A percentile compares a stretch with the other conserved stretches of the same genome.
phyloP scores from a whole-genome alignment of 331 rosid genomes.

The Dryas integrifolia region DNA sequence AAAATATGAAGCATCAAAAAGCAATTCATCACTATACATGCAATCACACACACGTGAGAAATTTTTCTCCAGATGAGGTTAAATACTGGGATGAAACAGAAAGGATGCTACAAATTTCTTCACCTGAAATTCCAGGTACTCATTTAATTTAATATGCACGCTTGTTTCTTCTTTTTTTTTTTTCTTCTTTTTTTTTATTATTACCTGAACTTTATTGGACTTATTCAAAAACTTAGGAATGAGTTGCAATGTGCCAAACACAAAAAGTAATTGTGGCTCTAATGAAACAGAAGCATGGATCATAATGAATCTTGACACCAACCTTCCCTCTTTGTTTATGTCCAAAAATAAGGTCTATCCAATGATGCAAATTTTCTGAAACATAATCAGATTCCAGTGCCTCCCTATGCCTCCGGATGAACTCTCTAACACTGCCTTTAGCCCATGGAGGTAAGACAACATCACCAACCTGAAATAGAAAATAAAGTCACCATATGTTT shows the following conservation, averaged over 20 bases:
- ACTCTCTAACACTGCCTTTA: constrained; percentile 87
- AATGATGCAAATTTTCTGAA: constrained; percentile 93
- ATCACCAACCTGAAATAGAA: constrained; percentile 75
- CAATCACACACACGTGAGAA: no score
- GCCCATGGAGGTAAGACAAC: constrained; percentile 96
- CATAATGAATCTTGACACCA: constrained; percentile 40
- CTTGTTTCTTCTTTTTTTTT: no score
- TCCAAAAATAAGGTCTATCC: constrained; percentile 99
- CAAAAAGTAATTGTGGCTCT: not conserved
- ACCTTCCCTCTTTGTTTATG: constrained; percentile 99
- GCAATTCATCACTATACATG: no score
- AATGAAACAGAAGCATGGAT: constrained; percentile 15
- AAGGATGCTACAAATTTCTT: not conserved
- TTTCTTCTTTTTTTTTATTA: not conserved
- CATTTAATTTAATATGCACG: no score
- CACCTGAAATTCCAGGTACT: not conserved
- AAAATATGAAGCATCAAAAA: no score
- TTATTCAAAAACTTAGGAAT: not conserved
- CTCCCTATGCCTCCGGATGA: constrained; percentile 95
- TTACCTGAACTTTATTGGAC: not conserved
- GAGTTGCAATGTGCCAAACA: not conserved
- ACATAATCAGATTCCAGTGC: constrained; percentile 93
- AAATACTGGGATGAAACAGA: not conserved
- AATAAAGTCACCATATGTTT: constrained; percentile 22
- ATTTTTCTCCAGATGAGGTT: constrained; percentile 1